These are phyloP conservation scores for Boletus pseudo-olivaceus DNA, from an alignment of 768 basidiomycete genomes.

Conservation along the genomic window DNA sequence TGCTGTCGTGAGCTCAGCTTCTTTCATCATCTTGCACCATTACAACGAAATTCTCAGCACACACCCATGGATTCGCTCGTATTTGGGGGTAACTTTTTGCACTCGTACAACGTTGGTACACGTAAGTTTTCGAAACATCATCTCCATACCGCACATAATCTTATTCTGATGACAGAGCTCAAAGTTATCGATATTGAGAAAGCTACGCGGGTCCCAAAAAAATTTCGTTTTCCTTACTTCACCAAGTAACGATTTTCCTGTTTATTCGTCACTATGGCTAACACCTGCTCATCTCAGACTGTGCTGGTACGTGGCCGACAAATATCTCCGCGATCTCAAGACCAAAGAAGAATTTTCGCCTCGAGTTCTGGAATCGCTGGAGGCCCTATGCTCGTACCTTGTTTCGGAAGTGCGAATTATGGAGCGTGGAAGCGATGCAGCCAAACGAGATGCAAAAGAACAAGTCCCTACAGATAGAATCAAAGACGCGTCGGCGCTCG, in stretches of 20 bases:
- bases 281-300: conserved; percentile 45
- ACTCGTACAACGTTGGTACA: conserved; percentile 83
- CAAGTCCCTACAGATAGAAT: conserved; percentile 78
- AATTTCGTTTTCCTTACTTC: conserved; percentile 85
- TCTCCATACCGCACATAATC: background rate
- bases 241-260: conserved; percentile 47
- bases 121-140: conserved; percentile 49
- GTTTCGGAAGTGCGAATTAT: conserved; percentile 71
- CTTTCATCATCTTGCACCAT: background rate
- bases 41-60: conserved; percentile 47
- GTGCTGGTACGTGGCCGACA: conserved; percentile 89
- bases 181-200: conserved; percentile 90
- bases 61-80: conserved; percentile 92
- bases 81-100: conserved; percentile 96
- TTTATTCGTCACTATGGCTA: conserved; percentile 6
- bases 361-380: conserved; percentile 69
- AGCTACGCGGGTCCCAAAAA: conserved; percentile 87
- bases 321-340: conserved; percentile 70
- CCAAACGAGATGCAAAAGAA: conserved; percentile 76
- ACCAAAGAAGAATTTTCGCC: conserved; percentile 46
- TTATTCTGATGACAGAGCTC: conserved; percentile 55
- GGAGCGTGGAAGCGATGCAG: conserved; percentile 66
- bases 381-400: conserved; percentile 72
- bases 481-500: conserved; percentile 77
- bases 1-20: conserved; percentile 68